A percentile compares a stretch with the other conserved stretches of the same genome.
Conservation (phyloP, 192 early-diverging fungal species). For the Rhizoclosmatium globosum region DNA sequence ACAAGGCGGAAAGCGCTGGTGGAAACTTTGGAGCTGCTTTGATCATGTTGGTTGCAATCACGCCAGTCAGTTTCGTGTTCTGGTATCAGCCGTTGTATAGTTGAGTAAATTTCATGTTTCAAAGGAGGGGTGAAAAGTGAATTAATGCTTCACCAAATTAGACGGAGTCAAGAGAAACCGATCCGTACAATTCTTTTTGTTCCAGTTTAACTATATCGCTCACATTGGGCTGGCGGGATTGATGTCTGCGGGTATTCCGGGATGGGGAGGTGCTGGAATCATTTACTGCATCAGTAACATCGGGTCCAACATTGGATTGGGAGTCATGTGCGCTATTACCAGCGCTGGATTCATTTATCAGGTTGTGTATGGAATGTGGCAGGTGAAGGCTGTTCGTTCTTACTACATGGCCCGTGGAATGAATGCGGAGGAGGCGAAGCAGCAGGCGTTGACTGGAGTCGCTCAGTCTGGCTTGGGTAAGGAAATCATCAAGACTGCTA, state of each 20-base stretch:
- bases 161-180: slow-evolving; percentile 45
- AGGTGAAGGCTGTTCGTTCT: slow-evolving; percentile 43
- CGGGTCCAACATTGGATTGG: slow-evolving; percentile 38
- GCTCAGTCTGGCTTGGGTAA: slow-evolving; percentile 31
- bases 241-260: slow-evolving; percentile 48
- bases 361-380: slow-evolving; percentile 52
- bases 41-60: slow-evolving; percentile 47
- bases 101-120: background rate
- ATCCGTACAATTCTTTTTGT: slow-evolving; percentile 48
- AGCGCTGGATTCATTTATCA: slow-evolving; percentile 42
- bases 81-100: slow-evolving; percentile 53
- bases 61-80: slow-evolving; percentile 45
- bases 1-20: slow-evolving; percentile 44
- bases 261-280: slow-evolving; percentile 46
- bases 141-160: background rate
- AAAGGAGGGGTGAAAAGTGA: background rate
- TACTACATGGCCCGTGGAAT: slow-evolving; percentile 43
- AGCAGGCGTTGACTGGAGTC: slow-evolving; percentile 45
- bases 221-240: slow-evolving; percentile 41
- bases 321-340: slow-evolving; percentile 45
- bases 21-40: slow-evolving; percentile 49
- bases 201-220: slow-evolving; percentile 47
- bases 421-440: slow-evolving; percentile 43
- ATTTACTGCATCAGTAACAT: slow-evolving; percentile 44
- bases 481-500: slow-evolving; percentile 30